Base-by-base conservation (phyloP, 2,329 filamentous ascomycete genomes). In the Neofusicoccum cordaticola region DNA sequence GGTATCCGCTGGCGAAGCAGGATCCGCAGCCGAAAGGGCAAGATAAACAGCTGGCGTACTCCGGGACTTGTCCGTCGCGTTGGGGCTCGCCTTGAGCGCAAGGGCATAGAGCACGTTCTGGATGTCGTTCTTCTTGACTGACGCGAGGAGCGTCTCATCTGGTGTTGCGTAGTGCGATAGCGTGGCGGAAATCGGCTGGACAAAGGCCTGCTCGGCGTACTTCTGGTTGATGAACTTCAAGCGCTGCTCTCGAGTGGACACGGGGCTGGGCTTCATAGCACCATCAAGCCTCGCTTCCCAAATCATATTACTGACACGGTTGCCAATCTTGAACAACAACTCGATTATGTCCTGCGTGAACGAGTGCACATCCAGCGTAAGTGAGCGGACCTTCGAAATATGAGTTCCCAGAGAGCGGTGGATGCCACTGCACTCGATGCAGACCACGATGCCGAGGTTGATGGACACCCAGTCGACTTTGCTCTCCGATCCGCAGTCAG, bases 401-500 rank as follows among this genome's bases (percentile, higher is more conserved):
- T 99, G 95, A 1, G 95, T 99, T 12, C 95, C 95, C 3, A 99
- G 84, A 1, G 94, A 98, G 47, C 95, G 88, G 78, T 99, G 95
- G 67, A 99, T 97, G 68, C 95, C 95, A 74, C 93, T 97, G 79
- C 95, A 99, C 77, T 99, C 94, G 74, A 97, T 97, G 80, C 95
- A 99, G 19, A 99, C 85, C 62, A 99, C 89, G 66, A 99, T 97
- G 51, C 92, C 95, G 4, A 99, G 84, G 72, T 99, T 99, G 79
- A 99, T 97, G 0, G 95, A 98, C 34, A 98, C 95, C 95, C 95
- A 99, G 77, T 99, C 95, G 22, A 97, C 93, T 80, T 97, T 98
- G 73, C 88, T 86, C 39, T 90, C 90, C 7, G 93, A 96, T 11
- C 92, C 91, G 74, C 95, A 99, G 76, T 99, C 95, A 15, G 95